Conservation (phyloP, 2,329 filamentous ascomycete species). For the Didymosphaeria variabile region DNA sequence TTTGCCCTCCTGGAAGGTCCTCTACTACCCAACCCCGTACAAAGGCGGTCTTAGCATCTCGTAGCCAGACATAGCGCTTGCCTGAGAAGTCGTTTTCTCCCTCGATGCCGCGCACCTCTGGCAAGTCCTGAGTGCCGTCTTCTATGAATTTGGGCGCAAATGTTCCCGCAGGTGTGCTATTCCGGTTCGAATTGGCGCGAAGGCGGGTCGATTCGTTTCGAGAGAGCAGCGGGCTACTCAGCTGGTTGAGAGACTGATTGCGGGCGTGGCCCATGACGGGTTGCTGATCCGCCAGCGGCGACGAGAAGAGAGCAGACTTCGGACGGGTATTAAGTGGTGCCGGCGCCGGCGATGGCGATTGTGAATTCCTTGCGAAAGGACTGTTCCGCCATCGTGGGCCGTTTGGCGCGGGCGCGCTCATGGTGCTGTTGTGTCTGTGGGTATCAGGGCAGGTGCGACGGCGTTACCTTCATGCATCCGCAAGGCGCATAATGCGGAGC, state of each 20-base stretch:
- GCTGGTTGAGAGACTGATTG: slow-evolving; percentile 70
- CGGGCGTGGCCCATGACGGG: slow-evolving; percentile 67
- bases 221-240: slow-evolving; percentile 50
- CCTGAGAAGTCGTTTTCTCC: slow-evolving; percentile 99
- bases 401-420: slow-evolving; percentile 66
- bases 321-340: slow-evolving; percentile 65
- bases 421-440: slow-evolving; percentile 41
- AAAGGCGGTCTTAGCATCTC: slow-evolving; percentile 86
- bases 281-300: slow-evolving; percentile 59
- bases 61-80: slow-evolving; percentile 97
- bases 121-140: slow-evolving; percentile 73
- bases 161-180: slow-evolving; percentile 74
- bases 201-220: slow-evolving; percentile 48
- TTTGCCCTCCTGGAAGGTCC: slow-evolving; percentile 72
- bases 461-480: slow-evolving; percentile 26
- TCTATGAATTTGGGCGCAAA: slow-evolving; percentile 97
- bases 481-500: slow-evolving; percentile 34
- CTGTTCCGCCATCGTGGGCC: slow-evolving; percentile 80
- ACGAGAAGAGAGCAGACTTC: slow-evolving; percentile 77
- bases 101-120: slow-evolving; percentile 77
- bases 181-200: slow-evolving; percentile 71
- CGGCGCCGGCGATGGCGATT: slow-evolving; percentile 68
- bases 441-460: slow-evolving; percentile 32
- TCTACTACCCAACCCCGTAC: slow-evolving; percentile 92
- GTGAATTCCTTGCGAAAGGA: slow-evolving; percentile 75